Evolutionary conservation across 306 rosid species (phyloP).

Genomic region (Acacia crassicarpa): DNA sequence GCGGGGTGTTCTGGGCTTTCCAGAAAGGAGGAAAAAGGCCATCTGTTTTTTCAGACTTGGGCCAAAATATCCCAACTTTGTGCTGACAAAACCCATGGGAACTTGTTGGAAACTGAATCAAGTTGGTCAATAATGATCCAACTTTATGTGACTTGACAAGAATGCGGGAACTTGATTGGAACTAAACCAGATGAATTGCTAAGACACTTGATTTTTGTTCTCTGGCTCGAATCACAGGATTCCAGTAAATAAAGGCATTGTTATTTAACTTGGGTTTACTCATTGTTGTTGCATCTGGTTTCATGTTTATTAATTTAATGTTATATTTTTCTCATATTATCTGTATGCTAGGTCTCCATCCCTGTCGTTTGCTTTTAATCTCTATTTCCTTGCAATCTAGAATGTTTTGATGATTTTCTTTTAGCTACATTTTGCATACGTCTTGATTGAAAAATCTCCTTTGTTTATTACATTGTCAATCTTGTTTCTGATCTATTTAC

Average conservation of each 20-base stretch:
- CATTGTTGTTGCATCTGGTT: not conserved
- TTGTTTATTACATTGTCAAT: not conserved
- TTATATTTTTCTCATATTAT: not conserved
- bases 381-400: not conserved
- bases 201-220: not conserved
- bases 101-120: no score
- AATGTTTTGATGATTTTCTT: not conserved
- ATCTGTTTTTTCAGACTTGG: no score
- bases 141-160: no score
- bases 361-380: not conserved
- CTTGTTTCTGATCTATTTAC: conserved; percentile 1
- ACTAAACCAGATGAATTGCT: no score
- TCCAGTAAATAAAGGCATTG: not conserved
- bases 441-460: not conserved
- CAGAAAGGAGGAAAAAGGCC: no score
- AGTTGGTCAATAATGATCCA: no score
- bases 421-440: not conserved
- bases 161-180: no score
- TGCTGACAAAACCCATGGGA: no score
- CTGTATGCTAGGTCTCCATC: not conserved
- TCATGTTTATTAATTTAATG: not conserved
- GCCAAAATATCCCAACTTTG: no score
- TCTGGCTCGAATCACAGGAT: not conserved
- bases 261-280: not conserved
- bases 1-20: no score